A percentile compares a stretch with the other conserved stretches of the same genome.
phyloP scores from a whole-genome alignment of 768 basidiomycete species.

The Kwoniella dendrophila region DNA sequence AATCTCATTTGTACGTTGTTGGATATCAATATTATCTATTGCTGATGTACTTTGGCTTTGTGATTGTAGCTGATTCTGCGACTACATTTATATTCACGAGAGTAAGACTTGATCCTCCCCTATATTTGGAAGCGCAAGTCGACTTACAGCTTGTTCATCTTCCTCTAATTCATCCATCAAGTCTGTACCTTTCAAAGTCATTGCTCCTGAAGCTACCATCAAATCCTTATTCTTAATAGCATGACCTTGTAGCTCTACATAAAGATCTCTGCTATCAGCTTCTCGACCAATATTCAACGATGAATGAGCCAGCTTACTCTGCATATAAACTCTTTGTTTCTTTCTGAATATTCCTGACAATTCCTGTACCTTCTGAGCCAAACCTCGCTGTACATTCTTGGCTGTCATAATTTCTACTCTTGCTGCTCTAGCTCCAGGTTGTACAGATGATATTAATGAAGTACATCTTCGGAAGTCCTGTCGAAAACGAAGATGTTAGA shows the following conservation, averaged over 20 bases:
- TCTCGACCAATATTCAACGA: background rate
- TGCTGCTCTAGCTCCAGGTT: conserved; percentile 35
- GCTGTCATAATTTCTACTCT: conserved; percentile 66
- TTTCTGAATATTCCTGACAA: conserved; percentile 89
- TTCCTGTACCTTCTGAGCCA: conserved; percentile 95
- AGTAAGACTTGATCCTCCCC: no score
- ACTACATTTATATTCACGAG: no score
- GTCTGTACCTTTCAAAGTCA: conserved; percentile 79
- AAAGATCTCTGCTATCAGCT: background rate
- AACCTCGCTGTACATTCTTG: conserved; percentile 90
- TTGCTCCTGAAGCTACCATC: conserved; percentile 79
- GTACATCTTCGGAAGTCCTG: conserved; percentile 69
- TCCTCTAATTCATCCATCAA: conserved; percentile 83
- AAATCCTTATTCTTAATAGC: conserved; percentile 96
- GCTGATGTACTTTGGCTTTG: no score
- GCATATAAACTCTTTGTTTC: conserved; percentile 97
- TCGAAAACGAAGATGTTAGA: background rate
- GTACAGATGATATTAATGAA: conserved; percentile 74
- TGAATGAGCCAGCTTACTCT: conserved; percentile 66
- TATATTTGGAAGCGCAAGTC: no score
- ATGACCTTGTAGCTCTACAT: conserved; percentile 87
- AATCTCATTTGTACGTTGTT: conserved; percentile 69
- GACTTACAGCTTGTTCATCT: conserved; percentile 80
- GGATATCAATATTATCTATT: conserved; percentile 59
- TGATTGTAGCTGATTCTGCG: conserved; percentile 56